A percentile compares a stretch with the other conserved stretches of the same genome.
Evolutionary conservation across 2,329 filamentous ascomycete species (phyloP).

Genomic region (Xylaria sp.): DNA sequence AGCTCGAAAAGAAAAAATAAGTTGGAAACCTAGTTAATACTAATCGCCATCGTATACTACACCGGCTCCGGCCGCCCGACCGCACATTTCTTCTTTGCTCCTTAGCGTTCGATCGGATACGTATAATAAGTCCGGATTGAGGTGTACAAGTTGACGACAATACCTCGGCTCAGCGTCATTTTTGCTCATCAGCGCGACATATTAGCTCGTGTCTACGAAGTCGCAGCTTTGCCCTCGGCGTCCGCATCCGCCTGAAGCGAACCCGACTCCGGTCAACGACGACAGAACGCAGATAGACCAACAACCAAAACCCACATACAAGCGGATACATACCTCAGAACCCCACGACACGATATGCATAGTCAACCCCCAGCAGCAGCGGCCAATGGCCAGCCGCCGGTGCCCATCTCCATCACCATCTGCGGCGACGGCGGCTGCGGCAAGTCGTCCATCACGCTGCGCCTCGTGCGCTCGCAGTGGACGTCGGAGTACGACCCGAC

Average conservation of each 20-base stretch:
- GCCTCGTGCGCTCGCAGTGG: constrained; percentile 84
- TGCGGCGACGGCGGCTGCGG: constrained; percentile 87
- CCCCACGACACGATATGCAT: too few relatives aligned
- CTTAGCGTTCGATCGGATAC: constrained; percentile 5
- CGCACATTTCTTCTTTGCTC: constrained; percentile 17
- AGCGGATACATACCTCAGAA: background rate
- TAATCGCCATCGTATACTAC: constrained; percentile 2
- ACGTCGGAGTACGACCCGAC: constrained; percentile 85
- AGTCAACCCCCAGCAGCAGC: constrained; percentile 20
- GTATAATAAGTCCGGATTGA: constrained; percentile 9
- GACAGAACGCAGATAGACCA: background rate
- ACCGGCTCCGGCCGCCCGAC: constrained; percentile 17
- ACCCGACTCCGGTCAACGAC: background rate
- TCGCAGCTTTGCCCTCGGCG: background rate
- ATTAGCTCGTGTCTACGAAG: background rate
- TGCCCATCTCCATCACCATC: constrained; percentile 80
- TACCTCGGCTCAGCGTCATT: background rate
- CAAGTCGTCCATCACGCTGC: constrained; percentile 86
- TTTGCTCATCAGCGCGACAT: background rate
- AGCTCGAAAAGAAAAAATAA: constrained; percentile 26
- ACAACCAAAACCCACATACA: background rate
- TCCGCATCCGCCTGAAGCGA: background rate
- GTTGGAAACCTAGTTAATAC: constrained; percentile 12
- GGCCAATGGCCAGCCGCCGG: constrained; percentile 52
- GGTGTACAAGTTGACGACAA: constrained; percentile 1